Conservation (phyloP, 352 stramenopile species). For the Pythium aristosporum region DNA sequence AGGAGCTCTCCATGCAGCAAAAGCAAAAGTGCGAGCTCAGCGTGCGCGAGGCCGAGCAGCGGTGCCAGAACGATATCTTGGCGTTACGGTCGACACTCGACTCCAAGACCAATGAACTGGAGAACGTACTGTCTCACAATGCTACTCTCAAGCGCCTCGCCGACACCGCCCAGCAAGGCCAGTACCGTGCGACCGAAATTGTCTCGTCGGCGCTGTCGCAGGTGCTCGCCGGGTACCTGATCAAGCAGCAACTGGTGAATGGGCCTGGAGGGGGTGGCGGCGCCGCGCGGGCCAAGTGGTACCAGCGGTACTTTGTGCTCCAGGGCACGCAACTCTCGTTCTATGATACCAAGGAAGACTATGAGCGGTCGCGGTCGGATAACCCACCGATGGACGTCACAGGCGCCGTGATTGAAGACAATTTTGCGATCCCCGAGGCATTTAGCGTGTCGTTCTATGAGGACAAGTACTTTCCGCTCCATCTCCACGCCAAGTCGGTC, state of each 20-base stretch:
- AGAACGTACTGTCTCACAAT: slow-evolving; percentile 88
- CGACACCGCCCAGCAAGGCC: slow-evolving; percentile 81
- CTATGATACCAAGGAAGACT: slow-evolving; percentile 87
- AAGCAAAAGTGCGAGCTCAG: slow-evolving; percentile 76
- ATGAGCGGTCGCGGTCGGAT: slow-evolving; percentile 74
- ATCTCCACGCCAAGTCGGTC: slow-evolving; percentile 78
- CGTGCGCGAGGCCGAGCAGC: slow-evolving; percentile 76
- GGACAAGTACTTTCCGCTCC: slow-evolving; percentile 77
- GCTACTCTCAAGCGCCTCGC: slow-evolving; percentile 84
- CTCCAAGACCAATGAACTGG: slow-evolving; percentile 86
- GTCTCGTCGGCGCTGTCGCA: slow-evolving; percentile 65
- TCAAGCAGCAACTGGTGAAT: slow-evolving; percentile 74
- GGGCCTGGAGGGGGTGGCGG: slow-evolving; percentile 2
- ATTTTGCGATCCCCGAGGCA: slow-evolving; percentile 72
- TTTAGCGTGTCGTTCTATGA: slow-evolving; percentile 82
- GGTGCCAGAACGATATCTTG: slow-evolving; percentile 63
- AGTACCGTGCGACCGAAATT: slow-evolving; percentile 86
- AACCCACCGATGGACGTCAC: slow-evolving; percentile 83
- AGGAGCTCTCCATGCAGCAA: slow-evolving; percentile 74
- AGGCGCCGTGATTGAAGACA: slow-evolving; percentile 72
- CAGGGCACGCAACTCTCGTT: slow-evolving; percentile 76
- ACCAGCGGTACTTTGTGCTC: slow-evolving; percentile 87
- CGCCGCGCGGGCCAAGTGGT: slow-evolving; percentile 63
- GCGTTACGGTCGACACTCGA: slow-evolving; percentile 69
- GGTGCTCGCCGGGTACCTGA: slow-evolving; percentile 79